A percentile compares a stretch with the other conserved stretches of the same genome.
phyloP scores from a whole-genome alignment of 305 asterid species.

The Solanum hybrid region DNA sequence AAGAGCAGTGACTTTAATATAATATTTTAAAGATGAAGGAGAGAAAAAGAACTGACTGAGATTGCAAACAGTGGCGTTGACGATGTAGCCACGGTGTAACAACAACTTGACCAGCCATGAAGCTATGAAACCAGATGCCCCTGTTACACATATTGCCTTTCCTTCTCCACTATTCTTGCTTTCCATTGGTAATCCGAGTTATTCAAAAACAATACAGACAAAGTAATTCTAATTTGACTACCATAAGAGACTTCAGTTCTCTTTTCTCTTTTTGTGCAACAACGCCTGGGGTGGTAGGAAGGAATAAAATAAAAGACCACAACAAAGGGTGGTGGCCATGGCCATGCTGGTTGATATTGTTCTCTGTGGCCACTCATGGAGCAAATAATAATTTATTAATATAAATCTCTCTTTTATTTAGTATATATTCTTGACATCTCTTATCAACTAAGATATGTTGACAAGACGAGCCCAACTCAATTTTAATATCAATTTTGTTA shows the following conservation, averaged over 20 bases:
- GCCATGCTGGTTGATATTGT: neutral
- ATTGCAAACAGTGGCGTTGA: neutral
- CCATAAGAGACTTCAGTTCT: neutral
- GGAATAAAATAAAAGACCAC: neutral
- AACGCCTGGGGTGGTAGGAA: neutral
- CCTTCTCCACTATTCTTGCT: neutral
- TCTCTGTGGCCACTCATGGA: neutral
- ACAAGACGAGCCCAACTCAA: neutral
- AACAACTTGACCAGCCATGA: slow-evolving; percentile 2
- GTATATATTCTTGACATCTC: neutral
- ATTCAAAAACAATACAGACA: neutral
- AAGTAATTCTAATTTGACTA: neutral
- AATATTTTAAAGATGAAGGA: neutral
- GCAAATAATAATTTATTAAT: neutral
- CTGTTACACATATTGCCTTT: slow-evolving; percentile 27
- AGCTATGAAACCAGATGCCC: slow-evolving; percentile 32
- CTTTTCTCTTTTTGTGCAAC: neutral
- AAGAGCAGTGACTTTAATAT: neutral
- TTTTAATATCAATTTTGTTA: too few relatives aligned
- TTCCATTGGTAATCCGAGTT: neutral
- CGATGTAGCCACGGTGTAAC: neutral
- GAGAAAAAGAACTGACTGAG: neutral
- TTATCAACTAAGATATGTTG: neutral
- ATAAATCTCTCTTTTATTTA: neutral
- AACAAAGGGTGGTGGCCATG: too few relatives aligned